Base-by-base conservation (phyloP, 164 flowering plant genomes). In the Malania oleifera region DNA sequence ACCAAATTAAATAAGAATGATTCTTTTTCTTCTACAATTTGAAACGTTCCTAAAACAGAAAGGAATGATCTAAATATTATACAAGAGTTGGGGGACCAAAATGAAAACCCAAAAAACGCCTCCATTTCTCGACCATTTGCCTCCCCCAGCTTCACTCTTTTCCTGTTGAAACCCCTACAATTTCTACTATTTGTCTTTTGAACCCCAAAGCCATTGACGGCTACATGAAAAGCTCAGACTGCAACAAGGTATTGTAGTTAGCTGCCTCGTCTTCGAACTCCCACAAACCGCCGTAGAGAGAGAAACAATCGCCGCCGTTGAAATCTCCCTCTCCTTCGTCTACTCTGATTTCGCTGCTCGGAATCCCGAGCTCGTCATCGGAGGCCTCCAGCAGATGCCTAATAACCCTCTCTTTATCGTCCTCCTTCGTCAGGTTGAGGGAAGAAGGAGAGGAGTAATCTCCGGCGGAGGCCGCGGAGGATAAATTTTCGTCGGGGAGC, bases 361-460 rank as follows among this genome's bases (percentile, higher is more conserved):
- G 95, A 11, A 87, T 75, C 23, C 95, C 95, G 11, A 87, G 84
- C 62, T 87, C 95, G 60, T 87, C 95, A 40, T 87, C 95, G 0
- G 90, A 82, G 2, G 95, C 95, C 67, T 87, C 91, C 1, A 82
- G 80, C 34, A 87, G 77, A 55, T 75, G 87, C 52, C 83, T 80
- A 10, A 87, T 82, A 1, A 87, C 81, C 23, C 68, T 54, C 50
- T 70, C 76, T 46, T 25, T 60, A 13, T 71, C 82, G 0, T 58
- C 77, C 7, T 67, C 78, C 17, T 15, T 56, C 49, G 1, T 37
- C 15, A 4, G 7, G 13, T 17, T 39, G 10, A 4, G 4, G 15
- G 10, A 17, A 14, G 14, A 4, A 13, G 43, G 17, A 39, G 4
- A 0, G 13, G 43, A 4, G 43, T 10, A 13, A 17, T 3, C 38